phyloP scores from a whole-genome alignment of 176 grass and related monocot species.

The Cenchrus purpureus region DNA sequence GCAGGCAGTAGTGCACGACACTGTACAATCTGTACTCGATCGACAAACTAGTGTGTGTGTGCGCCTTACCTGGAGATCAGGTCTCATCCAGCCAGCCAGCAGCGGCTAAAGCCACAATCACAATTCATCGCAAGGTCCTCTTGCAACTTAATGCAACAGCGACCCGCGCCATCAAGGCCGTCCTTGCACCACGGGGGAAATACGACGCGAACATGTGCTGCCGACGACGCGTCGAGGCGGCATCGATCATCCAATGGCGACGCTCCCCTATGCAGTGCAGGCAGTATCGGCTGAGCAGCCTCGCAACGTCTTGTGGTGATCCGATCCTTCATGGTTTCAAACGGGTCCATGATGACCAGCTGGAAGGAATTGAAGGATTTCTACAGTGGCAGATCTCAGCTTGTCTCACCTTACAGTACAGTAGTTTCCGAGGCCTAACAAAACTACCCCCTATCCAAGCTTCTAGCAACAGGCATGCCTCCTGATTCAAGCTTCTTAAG shows the following conservation, averaged over 20 bases:
- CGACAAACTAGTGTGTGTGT: no score
- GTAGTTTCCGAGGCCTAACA: neutral
- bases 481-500: neutral
- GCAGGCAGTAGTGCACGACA: no score
- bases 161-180: neutral
- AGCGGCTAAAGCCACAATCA: no score
- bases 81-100: no score
- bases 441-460: neutral
- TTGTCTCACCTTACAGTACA: neutral
- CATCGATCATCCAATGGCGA: neutral
- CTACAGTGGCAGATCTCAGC: neutral
- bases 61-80: no score
- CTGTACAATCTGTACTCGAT: no score
- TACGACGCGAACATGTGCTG: neutral
- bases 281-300: no score
- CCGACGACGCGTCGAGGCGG: neutral
- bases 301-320: neutral
- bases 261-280: neutral
- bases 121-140: conserved; percentile 14
- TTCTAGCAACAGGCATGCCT: neutral
- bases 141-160: neutral
- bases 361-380: neutral
- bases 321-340: neutral
- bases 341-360: neutral
- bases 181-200: neutral